Evolutionary conservation across 2,329 filamentous ascomycete genomes (phyloP), one percentile per base, ranked within the genome.

Genomic region (Onygenales sp.): DNA sequence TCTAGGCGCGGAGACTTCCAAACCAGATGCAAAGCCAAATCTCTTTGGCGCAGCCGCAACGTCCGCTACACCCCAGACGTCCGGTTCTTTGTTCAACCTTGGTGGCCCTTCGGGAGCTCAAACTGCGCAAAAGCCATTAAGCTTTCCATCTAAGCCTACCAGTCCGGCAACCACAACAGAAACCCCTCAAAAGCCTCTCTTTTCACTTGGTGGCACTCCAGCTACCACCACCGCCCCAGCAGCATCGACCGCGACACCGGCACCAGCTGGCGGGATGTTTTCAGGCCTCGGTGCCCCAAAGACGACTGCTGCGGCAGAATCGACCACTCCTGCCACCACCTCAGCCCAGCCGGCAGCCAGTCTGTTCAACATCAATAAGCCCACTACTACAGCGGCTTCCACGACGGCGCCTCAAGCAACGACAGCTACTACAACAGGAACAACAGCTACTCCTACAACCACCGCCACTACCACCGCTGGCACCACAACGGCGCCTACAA

Each of bases 371-470:
- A 65, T 67, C 39, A 56, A 53, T 42, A 63, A 66, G 52, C 62
- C 63, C 4, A 60, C 63, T 14, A 54, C 57, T 31, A 40, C 57
- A 43, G 53, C 65, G 34, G 55, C 59, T 32, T 50, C 62, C 13
- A 49, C 61, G 6, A 49, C 61, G 11, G 51, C 62, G n/a, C 56
- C 62, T 36, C 52, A 61, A 11, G 57, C 54, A 31, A 59, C 60
- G 9, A 58, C 61, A 11, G 57, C 65, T 42, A 53, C 65, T 36
- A 50, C 63, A 27, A 54, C 60, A 36, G 55, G 52, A 33, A 37
- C 52, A 32, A 52, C 67, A 32, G 60, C 67, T 11, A 54, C 71
- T 10, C 56, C 66, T 44, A 58, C 65, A 13, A 52, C 70, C n/a
- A 59, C 65, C 37, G 62, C 61, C 31, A 58, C 66, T 43, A 56